Base-by-base conservation (phyloP, 805 yeast species). In the Alloascoidea africana region DNA sequence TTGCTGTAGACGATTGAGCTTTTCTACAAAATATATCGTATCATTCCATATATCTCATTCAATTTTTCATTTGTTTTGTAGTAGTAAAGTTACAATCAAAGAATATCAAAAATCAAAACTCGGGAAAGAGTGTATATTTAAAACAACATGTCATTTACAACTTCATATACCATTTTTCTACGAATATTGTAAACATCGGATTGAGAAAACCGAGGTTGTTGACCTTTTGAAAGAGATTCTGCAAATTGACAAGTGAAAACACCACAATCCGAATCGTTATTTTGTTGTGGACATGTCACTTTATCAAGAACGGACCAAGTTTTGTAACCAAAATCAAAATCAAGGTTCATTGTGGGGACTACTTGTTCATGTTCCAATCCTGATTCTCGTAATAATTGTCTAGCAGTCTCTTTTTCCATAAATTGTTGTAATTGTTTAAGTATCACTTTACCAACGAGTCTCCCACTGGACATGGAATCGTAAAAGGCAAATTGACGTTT, bases 241-340 rank as follows among this genome's bases (percentile, higher is more conserved):
- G 82, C 83, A 35, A 76, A 77, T 39, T 86, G 72, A 54, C 96
- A 80, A 2, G 93, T 70, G 51, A 87, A 91, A 2, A 89, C 94
- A 4, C 98, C 98, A 61, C 98, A 91, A 55, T 91, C 98, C 46
- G 54, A 83, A 0, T 96, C 96, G 51, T 91, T 91, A 17, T 66
- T 62, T 53, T 91, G 98, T 46, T 78, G 82, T 1, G 98, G 97
- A 33, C 87, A 66, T 13, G 57, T 15, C 17, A 35, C 23, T 37
- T 27, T 36, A 36, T 54, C 16, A 51, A 46, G 27, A 48, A 16
- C 14, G 17, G 23, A n/a, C 36, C 37, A 37, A 37, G 58, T 60
- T 27, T 52, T 42, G 4, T 64, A 63, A 3, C 40, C 47, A 1
- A 49, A 50, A 27, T 46, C 49, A 4, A 46, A 45, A 6, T 54